Conservation (phyloP, 441 rosid genomes). For the Bocquillonia castaneifolia region DNA sequence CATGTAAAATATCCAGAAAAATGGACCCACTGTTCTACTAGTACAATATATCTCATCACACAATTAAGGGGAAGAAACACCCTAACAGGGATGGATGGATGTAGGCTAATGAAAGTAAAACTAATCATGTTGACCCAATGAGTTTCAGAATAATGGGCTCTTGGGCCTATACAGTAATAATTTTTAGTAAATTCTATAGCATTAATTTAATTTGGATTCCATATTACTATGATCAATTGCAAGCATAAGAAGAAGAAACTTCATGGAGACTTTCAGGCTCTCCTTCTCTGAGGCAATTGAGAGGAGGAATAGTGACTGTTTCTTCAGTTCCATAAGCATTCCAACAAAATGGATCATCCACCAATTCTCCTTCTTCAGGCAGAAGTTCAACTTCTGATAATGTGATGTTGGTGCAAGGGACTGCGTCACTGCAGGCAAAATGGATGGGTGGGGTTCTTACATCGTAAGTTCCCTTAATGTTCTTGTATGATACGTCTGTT, state of each 20-base stretch:
- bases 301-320: constrained; percentile 75
- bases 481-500: constrained; percentile 52
- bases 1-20: constrained; percentile 18
- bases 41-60: constrained; percentile 25
- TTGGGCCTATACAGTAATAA: no score
- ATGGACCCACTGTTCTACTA: not conserved
- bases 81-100: constrained; percentile 50
- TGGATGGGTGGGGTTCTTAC: constrained; percentile 78
- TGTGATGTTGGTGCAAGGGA: constrained; percentile 80
- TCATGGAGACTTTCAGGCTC: constrained; percentile 43
- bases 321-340: constrained; percentile 83
- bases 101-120: no score
- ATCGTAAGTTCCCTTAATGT: constrained; percentile 86
- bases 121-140: no score
- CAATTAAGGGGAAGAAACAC: constrained; percentile 41
- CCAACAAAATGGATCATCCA: constrained; percentile 94
- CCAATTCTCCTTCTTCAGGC: constrained; percentile 68
- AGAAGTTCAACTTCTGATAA: constrained; percentile 91
- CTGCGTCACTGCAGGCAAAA: constrained; percentile 90
- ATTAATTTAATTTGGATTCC: not conserved
- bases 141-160: no score
- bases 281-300: constrained; percentile 75
- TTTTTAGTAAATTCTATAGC: not conserved
- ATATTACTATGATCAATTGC: constrained; percentile 31
- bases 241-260: constrained; percentile 30